These are phyloP conservation scores for Trichophyton simii DNA, from an alignment of 2,329 filamentous ascomycete species.

Conservation along the genomic window DNA sequence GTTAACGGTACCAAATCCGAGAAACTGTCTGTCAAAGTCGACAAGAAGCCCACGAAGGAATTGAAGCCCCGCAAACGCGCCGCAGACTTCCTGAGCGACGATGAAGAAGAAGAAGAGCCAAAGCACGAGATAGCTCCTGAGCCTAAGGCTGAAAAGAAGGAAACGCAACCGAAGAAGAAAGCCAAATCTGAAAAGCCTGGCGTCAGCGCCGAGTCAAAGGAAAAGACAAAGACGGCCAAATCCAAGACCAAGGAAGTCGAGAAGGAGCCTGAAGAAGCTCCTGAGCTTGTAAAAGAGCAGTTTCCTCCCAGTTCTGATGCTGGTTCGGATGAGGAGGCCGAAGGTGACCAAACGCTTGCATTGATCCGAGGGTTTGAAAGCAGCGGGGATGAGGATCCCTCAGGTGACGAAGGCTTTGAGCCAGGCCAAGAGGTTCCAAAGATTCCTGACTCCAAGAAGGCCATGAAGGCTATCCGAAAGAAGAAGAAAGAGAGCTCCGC, in stretches of 20 bases:
- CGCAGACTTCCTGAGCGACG: slow-evolving; percentile 37
- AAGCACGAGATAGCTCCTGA: slow-evolving; percentile 30
- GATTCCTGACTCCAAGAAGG: slow-evolving; percentile 34
- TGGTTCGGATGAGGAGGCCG: slow-evolving; percentile 26
- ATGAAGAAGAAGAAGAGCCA: slow-evolving; percentile 21
- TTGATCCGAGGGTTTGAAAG: slow-evolving; percentile 46
- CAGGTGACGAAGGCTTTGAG: slow-evolving; percentile 36
- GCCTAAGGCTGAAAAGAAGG: slow-evolving; percentile 36
- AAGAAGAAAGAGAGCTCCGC: slow-evolving; percentile 33
- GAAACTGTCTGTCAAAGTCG: slow-evolving; percentile 21
- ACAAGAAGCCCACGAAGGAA: slow-evolving; percentile 25
- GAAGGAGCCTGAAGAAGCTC: slow-evolving; percentile 25
- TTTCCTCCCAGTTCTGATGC: slow-evolving; percentile 10
- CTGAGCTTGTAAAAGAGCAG: slow-evolving; percentile 15
- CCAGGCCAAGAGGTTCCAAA: slow-evolving; percentile 31
- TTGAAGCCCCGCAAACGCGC: slow-evolving; percentile 36
- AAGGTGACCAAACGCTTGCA: slow-evolving; percentile 42
- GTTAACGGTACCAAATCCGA: slow-evolving; percentile 9
- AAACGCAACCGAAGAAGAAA: slow-evolving; percentile 35
- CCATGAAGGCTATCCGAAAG: slow-evolving; percentile 40
- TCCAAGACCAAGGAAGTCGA: slow-evolving; percentile 13
- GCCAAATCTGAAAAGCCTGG: slow-evolving; percentile 15
- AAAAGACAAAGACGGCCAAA: slow-evolving; percentile 15
- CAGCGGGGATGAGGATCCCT: slow-evolving; percentile 38
- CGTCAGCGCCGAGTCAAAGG: slow-evolving; percentile 14